Evolutionary conservation across 495 filamentous ascomycete species (phyloP).

Genomic region (Penicillium verhagenii): DNA sequence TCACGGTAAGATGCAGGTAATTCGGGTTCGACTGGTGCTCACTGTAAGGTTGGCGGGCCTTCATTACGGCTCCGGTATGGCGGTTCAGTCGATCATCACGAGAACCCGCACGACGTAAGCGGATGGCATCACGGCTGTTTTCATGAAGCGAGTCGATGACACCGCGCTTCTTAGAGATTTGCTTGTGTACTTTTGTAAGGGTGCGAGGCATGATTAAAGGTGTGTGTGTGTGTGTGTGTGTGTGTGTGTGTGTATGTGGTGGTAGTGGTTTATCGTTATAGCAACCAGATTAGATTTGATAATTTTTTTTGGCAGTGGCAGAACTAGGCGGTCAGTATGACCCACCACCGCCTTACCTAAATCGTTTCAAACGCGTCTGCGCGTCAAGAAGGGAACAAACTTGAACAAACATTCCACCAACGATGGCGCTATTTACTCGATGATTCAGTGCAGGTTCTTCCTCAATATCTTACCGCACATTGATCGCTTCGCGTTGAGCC

Average conservation of each 20-base stretch:
- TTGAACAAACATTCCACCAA: slow-evolving; percentile 28
- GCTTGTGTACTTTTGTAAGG: slow-evolving; percentile 77
- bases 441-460: slow-evolving; percentile 6
- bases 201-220: slow-evolving; percentile 62
- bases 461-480: slow-evolving; percentile 3
- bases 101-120: slow-evolving; percentile 68
- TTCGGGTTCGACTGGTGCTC: slow-evolving; percentile 13
- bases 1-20: neutral
- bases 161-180: slow-evolving; percentile 73
- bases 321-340: slow-evolving; percentile 20
- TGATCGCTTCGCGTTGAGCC: slow-evolving; percentile 4
- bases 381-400: slow-evolving; percentile 29
- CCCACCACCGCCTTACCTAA: slow-evolving; percentile 28
- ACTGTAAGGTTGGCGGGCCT: slow-evolving; percentile 68
- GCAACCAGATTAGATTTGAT: slow-evolving; percentile 6
- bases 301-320: slow-evolving; percentile 25
- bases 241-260: neutral
- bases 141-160: slow-evolving; percentile 70
- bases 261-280: neutral
- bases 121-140: slow-evolving; percentile 75
- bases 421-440: slow-evolving; percentile 26
- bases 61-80: slow-evolving; percentile 59
- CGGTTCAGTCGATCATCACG: slow-evolving; percentile 75
- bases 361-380: slow-evolving; percentile 23
- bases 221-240: too few relatives aligned